These are phyloP conservation scores for Pyronema domesticum DNA, from an alignment of 495 filamentous ascomycete genomes.

Conservation along the genomic window DNA sequence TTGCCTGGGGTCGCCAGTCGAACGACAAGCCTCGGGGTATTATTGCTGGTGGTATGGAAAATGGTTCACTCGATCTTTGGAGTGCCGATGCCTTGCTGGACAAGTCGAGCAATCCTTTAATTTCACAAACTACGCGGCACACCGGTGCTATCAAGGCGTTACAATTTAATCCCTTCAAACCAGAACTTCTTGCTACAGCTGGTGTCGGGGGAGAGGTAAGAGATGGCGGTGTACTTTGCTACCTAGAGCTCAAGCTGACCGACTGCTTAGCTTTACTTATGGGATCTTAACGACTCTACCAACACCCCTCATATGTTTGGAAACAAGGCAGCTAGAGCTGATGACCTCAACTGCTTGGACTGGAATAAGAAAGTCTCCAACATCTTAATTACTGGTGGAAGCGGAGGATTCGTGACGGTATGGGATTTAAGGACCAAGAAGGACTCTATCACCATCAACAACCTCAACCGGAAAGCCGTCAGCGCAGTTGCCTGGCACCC, in stretches of 20 bases:
- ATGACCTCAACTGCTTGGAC: slow-evolving; percentile 86
- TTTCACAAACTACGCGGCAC: slow-evolving; percentile 84
- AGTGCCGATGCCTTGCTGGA: slow-evolving; percentile 44
- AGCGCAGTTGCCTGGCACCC: slow-evolving; percentile 96
- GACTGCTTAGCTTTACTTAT: slow-evolving; percentile 81
- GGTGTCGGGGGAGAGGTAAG: slow-evolving; percentile 73
- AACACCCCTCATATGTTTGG: slow-evolving; percentile 76
- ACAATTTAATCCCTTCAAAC: slow-evolving; percentile 91
- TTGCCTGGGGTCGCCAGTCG: slow-evolving; percentile 75
- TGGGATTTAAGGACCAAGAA: slow-evolving; percentile 98
- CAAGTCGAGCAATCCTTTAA: slow-evolving; percentile 45
- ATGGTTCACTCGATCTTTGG: slow-evolving; percentile 91
- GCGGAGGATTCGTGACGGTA: slow-evolving; percentile 87
- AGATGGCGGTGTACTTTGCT: neutral
- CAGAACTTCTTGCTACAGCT: slow-evolving; percentile 79
- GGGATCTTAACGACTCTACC: slow-evolving; percentile 67
- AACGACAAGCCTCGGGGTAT: slow-evolving; percentile 63
- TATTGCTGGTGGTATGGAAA: slow-evolving; percentile 88
- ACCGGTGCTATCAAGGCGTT: slow-evolving; percentile 83
- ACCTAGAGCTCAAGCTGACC: neutral
- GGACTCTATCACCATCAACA: slow-evolving; percentile 87
- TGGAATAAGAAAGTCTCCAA: slow-evolving; percentile 98
- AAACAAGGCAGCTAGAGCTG: slow-evolving; percentile 66
- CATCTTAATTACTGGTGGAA: slow-evolving; percentile 87
- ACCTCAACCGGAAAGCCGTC: slow-evolving; percentile 75